phyloP scores from a whole-genome alignment of 805 yeast species.

The Ogataea neopini region DNA sequence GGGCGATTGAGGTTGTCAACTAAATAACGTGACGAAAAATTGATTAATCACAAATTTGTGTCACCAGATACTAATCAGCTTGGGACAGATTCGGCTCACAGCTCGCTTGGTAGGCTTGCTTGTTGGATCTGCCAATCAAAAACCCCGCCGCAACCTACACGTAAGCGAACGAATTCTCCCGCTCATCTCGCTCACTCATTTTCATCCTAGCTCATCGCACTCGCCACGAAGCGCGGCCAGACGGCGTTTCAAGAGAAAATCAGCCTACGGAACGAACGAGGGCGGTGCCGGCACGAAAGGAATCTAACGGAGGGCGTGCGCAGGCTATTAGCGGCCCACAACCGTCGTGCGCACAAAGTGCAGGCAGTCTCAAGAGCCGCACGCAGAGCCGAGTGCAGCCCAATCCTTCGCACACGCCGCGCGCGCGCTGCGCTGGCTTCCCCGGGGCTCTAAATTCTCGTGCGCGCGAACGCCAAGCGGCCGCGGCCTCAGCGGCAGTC shows the following conservation, averaged over 20 bases:
- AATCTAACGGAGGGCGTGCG: neutral
- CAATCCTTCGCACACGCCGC: neutral
- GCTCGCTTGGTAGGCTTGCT: no score
- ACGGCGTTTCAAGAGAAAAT: constrained; percentile 5
- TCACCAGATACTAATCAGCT: no score
- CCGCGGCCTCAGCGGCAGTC: no score
- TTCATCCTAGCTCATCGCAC: neutral
- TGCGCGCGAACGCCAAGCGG: no score
- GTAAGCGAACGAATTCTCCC: neutral
- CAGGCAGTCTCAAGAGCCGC: neutral
- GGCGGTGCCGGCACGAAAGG: neutral
- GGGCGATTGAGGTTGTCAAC: no score
- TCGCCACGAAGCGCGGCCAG: constrained; percentile 1
- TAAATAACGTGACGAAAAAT: no score
- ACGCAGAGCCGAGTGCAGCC: no score
- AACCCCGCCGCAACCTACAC: no score
- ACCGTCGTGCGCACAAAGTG: neutral
- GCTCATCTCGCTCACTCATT: neutral
- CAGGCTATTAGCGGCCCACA: constrained; percentile 1
- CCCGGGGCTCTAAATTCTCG: no score
- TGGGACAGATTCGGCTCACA: no score
- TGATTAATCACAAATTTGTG: no score
- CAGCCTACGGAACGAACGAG: neutral
- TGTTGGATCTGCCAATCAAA: no score
- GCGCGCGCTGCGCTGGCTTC: neutral